phyloP scores from a whole-genome alignment of 2,329 filamentous ascomycete species.

The Diaporthe sp. region DNA sequence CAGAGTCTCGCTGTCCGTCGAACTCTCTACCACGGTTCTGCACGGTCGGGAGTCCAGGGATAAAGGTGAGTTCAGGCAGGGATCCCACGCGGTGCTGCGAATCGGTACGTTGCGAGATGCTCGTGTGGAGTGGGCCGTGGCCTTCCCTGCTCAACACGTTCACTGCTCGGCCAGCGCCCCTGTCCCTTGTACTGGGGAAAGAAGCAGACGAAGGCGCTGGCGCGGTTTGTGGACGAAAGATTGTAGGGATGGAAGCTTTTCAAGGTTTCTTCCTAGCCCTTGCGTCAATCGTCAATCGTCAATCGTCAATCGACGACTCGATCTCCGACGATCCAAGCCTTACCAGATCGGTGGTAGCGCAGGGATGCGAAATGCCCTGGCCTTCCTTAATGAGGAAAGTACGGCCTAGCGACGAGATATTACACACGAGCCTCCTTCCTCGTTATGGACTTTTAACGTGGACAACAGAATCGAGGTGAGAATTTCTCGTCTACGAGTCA shows the following conservation, averaged over 20 bases:
- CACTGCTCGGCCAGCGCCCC: neutral
- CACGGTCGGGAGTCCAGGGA: neutral
- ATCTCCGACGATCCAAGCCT: slow-evolving; percentile 31
- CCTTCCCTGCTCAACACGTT: slow-evolving; percentile 22
- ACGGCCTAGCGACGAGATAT: slow-evolving; percentile 24
- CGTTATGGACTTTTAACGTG: neutral
- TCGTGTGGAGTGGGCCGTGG: slow-evolving; percentile 18
- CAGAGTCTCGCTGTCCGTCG: neutral
- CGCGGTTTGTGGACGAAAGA: neutral
- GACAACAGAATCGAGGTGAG: neutral
- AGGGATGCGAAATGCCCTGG: neutral
- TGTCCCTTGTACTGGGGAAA: slow-evolving; percentile 25
- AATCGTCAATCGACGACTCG: slow-evolving; percentile 9
- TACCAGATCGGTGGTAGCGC: slow-evolving; percentile 20
- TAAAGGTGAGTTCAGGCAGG: neutral
- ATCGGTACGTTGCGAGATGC: neutral
- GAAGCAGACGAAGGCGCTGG: neutral
- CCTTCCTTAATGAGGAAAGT: slow-evolving; percentile 23
- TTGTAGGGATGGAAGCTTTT: slow-evolving; percentile 22
- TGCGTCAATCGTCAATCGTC: slow-evolving; percentile 24
- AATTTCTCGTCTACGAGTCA: neutral
- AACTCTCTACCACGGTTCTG: slow-evolving; percentile 8
- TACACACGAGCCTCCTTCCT: slow-evolving; percentile 2
- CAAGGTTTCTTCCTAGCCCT: slow-evolving; percentile 11
- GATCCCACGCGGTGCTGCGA: neutral